Base-by-base conservation (phyloP, 345 rosid species). In the Stellera chamaejasme region DNA sequence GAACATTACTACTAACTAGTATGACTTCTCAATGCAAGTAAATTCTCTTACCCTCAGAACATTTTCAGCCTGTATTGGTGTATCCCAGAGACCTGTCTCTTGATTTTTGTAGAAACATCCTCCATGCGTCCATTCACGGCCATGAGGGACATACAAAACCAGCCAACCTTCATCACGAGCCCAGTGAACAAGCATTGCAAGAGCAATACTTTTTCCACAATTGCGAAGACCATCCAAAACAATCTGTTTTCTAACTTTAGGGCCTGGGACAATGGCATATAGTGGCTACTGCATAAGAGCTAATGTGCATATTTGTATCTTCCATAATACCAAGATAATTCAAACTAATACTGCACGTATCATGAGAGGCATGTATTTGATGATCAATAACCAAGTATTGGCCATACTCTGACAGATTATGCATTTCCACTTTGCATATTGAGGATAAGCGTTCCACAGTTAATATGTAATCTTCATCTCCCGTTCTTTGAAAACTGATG, bases 131-230 rank as follows among this genome's bases (percentile, higher is more conserved):
- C 99, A 93, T 50, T 84, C 84, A 49, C 92, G 69, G 50, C 92
- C 97, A 66, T 69, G 79, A 2, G 96, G 97, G 42, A 75, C 92
- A 84, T 93, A 93, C 11, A 93, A 76, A 61, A 93, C 96, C 26
- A 93, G 72, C 97, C 99, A 89, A 49, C 97, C 99, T 68, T 93
- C 90, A 10, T 89, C 84, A 50, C 97, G 91, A 69, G 99, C 99
- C 97, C 97, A 93, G 27, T 83, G 85, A 60, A 93, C 99, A 72
- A 87, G 92, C 99, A 89, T 89, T 36, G 99, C 86, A 63, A 89
- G 76, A 8, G 79, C 77, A 73, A 83, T 89, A 69, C 96, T 89
- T 88, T 89, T 89, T 64, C 99, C 99, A 68, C 97, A 75, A 62
- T 85, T 79, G 64, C 76, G 81, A 52, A 88, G 97, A 57, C 99